Evolutionary conservation across 176 grass and related monocot genomes (phyloP), one percentile per base, ranked within the genome.

Genomic region (Triticum monococcum): DNA sequence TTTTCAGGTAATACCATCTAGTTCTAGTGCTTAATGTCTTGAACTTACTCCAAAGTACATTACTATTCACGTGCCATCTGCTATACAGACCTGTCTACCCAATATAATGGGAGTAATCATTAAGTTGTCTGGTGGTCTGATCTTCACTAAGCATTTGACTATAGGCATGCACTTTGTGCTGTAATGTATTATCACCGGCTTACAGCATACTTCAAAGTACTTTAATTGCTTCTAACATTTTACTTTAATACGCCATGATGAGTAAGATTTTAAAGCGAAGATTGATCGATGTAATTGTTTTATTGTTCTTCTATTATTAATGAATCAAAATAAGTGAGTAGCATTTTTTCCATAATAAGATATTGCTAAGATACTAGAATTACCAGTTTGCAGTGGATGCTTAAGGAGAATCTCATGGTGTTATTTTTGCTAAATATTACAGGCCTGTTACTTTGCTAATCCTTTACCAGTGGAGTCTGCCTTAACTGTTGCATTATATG

Each of bases 391-490:
- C 35, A 75, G 12, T 40, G 33, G 35, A 60, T 75, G 41, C 20
- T 66, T 54, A 45, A 86, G 48, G 64, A 85, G 48, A 91, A 79
- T 63, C 28, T 57, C 46, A 30, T 68, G 48, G 11, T 64, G 36
- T 48, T 88, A 31, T 20, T 79, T 70, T 56, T 31, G 13, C 67
- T 14, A 38, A 83, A 84, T 63, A 71, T 73, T 32, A 16, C 93
- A 95, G 93, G 88, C 90, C 7, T 90, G 86, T 81, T 95, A 95
- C 83, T 90, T 92, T 79, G 88, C 93, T 38, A 90, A 71, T 62
- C 83, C 80, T 85, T 87, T 95, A 81, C 90, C 93, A 17, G 93
- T 95, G 83, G 90, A 95, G 64, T 79, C 91, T 89, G 56, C 89
- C 24, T 83, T 86, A 8, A 90, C 86, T 14, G 41, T 89, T 59